Evolutionary conservation across 495 filamentous ascomycete species (phyloP).

Genomic region (Entonaema liquescens): DNA sequence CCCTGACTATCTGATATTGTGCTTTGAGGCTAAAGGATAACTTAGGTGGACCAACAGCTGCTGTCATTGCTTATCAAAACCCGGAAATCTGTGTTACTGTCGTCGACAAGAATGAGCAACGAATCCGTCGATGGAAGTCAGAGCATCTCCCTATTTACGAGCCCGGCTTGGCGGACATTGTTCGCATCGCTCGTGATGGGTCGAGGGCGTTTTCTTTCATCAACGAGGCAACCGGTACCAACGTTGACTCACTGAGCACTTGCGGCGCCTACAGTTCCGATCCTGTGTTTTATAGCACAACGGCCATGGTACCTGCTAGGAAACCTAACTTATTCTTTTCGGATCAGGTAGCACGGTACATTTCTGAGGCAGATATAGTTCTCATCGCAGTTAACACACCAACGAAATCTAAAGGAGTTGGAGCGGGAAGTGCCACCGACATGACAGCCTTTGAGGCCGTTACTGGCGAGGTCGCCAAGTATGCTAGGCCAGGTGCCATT

Average conservation of each 20-base stretch:
- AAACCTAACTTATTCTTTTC: slow-evolving; percentile 76
- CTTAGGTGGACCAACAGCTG: slow-evolving; percentile 78
- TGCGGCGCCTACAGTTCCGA: slow-evolving; percentile 20
- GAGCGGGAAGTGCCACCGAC: slow-evolving; percentile 76
- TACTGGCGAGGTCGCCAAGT: slow-evolving; percentile 69
- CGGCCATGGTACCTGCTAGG: slow-evolving; percentile 46
- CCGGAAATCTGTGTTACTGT: slow-evolving; percentile 73
- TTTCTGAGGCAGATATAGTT: slow-evolving; percentile 75
- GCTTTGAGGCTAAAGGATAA: slow-evolving; percentile 4
- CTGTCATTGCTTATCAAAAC: slow-evolving; percentile 77
- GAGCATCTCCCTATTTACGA: slow-evolving; percentile 80
- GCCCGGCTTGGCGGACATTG: slow-evolving; percentile 72
- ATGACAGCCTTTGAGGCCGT: slow-evolving; percentile 77
- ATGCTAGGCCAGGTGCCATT: slow-evolving; percentile 72
- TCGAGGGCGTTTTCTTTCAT: slow-evolving; percentile 42
- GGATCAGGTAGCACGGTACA: slow-evolving; percentile 65
- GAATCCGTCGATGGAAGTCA: slow-evolving; percentile 79
- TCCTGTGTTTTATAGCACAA: slow-evolving; percentile 16
- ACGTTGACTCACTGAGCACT: neutral
- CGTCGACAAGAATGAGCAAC: slow-evolving; percentile 69
- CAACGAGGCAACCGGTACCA: slow-evolving; percentile 36
- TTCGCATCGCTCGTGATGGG: slow-evolving; percentile 70
- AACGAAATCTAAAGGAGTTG: slow-evolving; percentile 75
- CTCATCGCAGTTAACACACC: slow-evolving; percentile 85
- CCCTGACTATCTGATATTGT: neutral